Percentiles rank a stretch among this genome's conserved stretches.
Conservation (phyloP, 352 stramenopile genomes). For the Phytophthora uliginosa region DNA sequence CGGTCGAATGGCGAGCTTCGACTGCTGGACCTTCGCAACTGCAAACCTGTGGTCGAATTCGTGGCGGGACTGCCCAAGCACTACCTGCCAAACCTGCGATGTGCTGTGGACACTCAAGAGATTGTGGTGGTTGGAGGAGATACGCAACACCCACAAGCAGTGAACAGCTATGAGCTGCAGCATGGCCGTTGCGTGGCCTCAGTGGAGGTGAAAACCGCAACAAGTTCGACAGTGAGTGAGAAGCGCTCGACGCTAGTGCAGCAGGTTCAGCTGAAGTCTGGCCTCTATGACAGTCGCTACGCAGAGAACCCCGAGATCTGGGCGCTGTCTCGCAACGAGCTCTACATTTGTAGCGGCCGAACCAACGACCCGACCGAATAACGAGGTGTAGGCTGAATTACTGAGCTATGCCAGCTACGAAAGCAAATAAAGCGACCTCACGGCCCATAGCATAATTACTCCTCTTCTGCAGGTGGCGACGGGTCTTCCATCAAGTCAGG, state of each 20-base stretch:
- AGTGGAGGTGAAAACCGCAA: slow-evolving; percentile 20
- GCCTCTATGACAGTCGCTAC: slow-evolving; percentile 13
- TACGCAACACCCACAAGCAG: slow-evolving; percentile 14
- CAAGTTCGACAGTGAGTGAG: background rate
- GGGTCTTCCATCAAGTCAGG: slow-evolving; percentile 84
- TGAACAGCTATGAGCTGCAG: slow-evolving; percentile 46
- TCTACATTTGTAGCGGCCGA: slow-evolving; percentile 43
- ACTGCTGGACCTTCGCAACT: slow-evolving; percentile 60
- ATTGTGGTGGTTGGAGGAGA: slow-evolving; percentile 48
- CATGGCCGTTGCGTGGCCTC: slow-evolving; percentile 33
- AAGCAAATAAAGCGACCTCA: background rate
- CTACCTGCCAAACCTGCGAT: slow-evolving; percentile 48
- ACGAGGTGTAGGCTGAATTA: slow-evolving; percentile 2
- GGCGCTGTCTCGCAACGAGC: slow-evolving; percentile 47
- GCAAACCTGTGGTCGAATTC: slow-evolving; percentile 47
- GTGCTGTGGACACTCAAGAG: slow-evolving; percentile 46
- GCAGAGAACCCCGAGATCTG: slow-evolving; percentile 45
- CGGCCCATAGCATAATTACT: slow-evolving; percentile 15
- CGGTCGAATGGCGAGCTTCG: slow-evolving; percentile 54
- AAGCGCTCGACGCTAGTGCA: slow-evolving; percentile 36
- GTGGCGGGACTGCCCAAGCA: slow-evolving; percentile 29
- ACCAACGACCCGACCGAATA: slow-evolving; percentile 5
- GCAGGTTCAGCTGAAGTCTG: slow-evolving; percentile 45
- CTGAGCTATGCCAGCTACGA: background rate
- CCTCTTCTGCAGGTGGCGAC: slow-evolving; percentile 70